Base-by-base conservation (phyloP, 345 rosid genomes). In the Gossypium longicalyx region DNA sequence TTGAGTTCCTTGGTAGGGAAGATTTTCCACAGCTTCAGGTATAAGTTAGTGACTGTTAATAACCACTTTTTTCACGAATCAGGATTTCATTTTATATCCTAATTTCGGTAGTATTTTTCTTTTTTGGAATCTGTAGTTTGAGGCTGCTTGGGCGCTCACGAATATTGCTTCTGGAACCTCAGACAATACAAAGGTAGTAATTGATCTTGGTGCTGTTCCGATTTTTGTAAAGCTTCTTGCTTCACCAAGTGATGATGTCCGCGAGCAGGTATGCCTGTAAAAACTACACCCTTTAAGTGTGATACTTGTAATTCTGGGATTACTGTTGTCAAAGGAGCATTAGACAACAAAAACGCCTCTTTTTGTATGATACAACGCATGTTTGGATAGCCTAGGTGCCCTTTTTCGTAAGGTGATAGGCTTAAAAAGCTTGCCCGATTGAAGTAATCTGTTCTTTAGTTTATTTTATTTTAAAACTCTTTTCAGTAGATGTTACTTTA, bases 71-170 rank as follows among this genome's bases (percentile, higher is more conserved):
- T 53, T 59, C 13, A 56, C 9, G 60, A 56, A 56, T 58, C 73
- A 12, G 6, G 22, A 4, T 61, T 15, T 12, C 4, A 25, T 59
- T 25, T 9, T 62, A 62, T 53, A 16, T 22, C 48, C n/a, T 58
- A 45, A 6, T 15, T 45, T 38, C 51, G 72, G 54, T 78, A 57
- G 66, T 70, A 2, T 56, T 1, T 44, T 34, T 34, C 41, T 34
- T 34, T 17, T 17, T 12, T 22, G 12, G 41, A 49, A 8, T 71
- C 43, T 81, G 12, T 76, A 90, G 97, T 93, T 93, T 81, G 98
- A 91, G 86, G 97, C 98, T 41, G 94, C 97, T 53, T 93, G 97
- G 97, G 94, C 97, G n/a, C 86, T 91, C 58, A 93, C 98, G 64
- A 93, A 93, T 77, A 91, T 93, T 86, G 98, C 98, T 41, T 93